These are phyloP conservation scores for Psilocybe cubensis DNA, from an alignment of 768 basidiomycete species.

Conservation along the genomic window DNA sequence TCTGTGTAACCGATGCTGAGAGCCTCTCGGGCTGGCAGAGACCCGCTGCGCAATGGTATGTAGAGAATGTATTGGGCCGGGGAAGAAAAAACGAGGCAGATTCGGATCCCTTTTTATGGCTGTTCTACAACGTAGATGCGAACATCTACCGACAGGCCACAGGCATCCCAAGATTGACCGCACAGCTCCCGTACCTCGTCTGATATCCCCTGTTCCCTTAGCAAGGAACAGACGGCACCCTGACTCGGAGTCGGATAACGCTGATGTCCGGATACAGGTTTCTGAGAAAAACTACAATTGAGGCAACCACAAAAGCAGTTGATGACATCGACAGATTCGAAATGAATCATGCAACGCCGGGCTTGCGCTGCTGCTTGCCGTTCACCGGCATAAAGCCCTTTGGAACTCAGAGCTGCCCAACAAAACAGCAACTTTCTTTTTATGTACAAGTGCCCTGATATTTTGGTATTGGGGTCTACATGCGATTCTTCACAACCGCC, in stretches of 20 bases:
- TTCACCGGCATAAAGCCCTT: too few species aligned
- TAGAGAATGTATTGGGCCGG: not conserved
- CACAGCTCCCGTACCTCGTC: not conserved
- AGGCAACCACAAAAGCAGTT: not conserved
- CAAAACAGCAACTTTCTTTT: too few species aligned
- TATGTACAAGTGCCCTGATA: too few species aligned
- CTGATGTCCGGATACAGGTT: conserved; percentile 1
- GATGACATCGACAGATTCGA: not conserved
- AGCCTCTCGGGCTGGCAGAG: not conserved
- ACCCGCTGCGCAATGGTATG: not conserved
- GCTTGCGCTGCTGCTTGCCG: too few species aligned
- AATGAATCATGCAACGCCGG: too few species aligned
- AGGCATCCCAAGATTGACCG: conserved; percentile 3
- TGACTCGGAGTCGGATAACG: not conserved
- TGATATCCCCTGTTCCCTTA: not conserved
- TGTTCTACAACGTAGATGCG: not conserved
- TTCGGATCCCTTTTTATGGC: conserved; percentile 1
- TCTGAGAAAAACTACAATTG: not conserved
- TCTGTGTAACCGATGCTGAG: not conserved
- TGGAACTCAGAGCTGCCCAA: too few species aligned
- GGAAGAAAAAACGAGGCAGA: conserved; percentile 11
- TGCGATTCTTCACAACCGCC: too few species aligned
- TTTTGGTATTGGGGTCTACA: too few species aligned
- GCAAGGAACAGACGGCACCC: not conserved
- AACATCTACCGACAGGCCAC: conserved; percentile 1